A percentile compares a stretch with the other conserved stretches of the same genome.
These are phyloP conservation scores for Dionaea muscipula DNA, from an alignment of 179 eudicot species.

Conservation along the genomic window DNA sequence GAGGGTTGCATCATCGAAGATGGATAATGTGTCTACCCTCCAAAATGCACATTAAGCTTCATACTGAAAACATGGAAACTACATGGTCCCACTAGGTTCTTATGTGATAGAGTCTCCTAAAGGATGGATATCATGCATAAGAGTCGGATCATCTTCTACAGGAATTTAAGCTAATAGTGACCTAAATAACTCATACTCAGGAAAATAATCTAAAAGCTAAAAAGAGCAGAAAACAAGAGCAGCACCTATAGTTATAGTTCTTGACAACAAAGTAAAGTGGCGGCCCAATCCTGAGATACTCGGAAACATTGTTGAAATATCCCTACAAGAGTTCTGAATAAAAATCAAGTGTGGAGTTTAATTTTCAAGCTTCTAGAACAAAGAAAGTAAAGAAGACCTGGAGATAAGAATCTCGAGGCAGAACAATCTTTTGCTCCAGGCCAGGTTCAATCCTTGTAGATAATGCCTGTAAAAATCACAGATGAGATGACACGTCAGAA, in stretches of 20 bases:
- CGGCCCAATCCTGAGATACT: conserved; percentile 82
- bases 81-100: too few relatives aligned
- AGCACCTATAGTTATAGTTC: conserved; percentile 78
- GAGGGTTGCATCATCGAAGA: too few relatives aligned
- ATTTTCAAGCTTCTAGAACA: background rate
- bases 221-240: conserved; percentile 6
- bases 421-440: conserved; percentile 91
- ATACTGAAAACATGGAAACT: too few relatives aligned
- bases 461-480: conserved; percentile 52
- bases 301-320: conserved; percentile 67
- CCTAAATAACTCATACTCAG: background rate
- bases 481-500: conserved; percentile 4
- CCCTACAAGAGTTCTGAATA: conserved; percentile 41
- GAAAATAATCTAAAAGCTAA: background rate
- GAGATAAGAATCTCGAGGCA: conserved; percentile 92
- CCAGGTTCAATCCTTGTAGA: conserved; percentile 95
- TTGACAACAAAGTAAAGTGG: conserved; percentile 91
- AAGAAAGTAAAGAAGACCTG: conserved; percentile 31
- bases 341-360: conserved; percentile 10
- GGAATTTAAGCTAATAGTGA: too few relatives aligned
- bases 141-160: too few relatives aligned
- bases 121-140: too few relatives aligned
- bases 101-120: too few relatives aligned
- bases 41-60: too few relatives aligned
- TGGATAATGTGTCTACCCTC: too few relatives aligned